These are phyloP conservation scores for Trichomonas gallinae DNA, from an alignment of 208 protist species.

Conservation along the genomic window DNA sequence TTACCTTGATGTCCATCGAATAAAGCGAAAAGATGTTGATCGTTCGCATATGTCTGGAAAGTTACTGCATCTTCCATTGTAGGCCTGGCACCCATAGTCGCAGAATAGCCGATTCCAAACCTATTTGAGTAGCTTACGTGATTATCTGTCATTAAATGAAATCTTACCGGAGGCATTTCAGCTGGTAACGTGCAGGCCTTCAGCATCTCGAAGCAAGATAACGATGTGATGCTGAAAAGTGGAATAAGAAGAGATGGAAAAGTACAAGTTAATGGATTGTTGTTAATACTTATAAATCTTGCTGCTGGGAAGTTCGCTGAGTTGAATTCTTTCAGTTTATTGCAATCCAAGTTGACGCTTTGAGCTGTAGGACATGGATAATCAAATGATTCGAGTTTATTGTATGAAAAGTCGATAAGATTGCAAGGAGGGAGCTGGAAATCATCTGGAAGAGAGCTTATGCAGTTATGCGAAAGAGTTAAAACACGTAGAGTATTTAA, in stretches of 20 bases:
- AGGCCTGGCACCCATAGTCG: background rate
- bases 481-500: background rate
- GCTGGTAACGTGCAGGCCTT: background rate
- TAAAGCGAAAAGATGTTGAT: background rate
- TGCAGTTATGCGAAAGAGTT: background rate
- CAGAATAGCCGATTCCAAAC: background rate
- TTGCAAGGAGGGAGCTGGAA: too few species aligned
- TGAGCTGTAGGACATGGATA: background rate
- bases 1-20: background rate
- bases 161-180: background rate
- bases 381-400: background rate
- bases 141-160: background rate
- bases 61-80: background rate
- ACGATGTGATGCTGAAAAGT: background rate
- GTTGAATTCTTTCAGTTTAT: background rate
- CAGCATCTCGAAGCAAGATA: background rate
- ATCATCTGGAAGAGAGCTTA: background rate
- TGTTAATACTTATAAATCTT: background rate
- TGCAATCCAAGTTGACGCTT: background rate
- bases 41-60: background rate
- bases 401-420: background rate
- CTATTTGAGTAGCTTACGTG: too few species aligned
- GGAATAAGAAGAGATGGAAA: background rate
- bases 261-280: background rate
- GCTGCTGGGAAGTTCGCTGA: background rate